Evolutionary conservation across 192 early-diverging fungal genomes (phyloP), one percentile per base, ranked within the genome.

Genomic region (Rhizophagus prolifer): DNA sequence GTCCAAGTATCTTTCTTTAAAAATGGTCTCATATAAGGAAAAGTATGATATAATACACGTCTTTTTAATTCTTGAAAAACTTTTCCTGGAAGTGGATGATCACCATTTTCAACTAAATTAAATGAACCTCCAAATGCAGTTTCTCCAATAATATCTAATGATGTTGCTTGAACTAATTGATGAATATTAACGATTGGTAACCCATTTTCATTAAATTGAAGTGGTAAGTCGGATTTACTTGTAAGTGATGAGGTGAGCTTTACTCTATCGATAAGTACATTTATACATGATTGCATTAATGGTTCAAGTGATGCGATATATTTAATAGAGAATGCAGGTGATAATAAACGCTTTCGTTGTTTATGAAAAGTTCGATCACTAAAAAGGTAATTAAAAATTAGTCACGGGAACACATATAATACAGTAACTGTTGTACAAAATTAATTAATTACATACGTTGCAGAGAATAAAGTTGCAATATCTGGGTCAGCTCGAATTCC

Each of bases 111-210:
- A n/a, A 89, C 60, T 81, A 89, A 87, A 10, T 84, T 70, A 58
- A 89, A 89, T 6, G 85, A 78, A 59, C 74, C 38, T 9, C 87
- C 88, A 74, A 89, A 88, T 19, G 84, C 83, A 0, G 84, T 84
- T n/a, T 85, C 81, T 0, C 88, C 88, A 72, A 89, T 87, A 21
- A 82, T 79, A 72, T 89, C 88, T 41, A 89, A 59, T 16, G 88
- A 74, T 14, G 80, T 50, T 44, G 78, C 58, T 30, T 81, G 68
- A 25, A 81, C 38, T 19, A 85, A 50, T 3, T 34, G 58, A 75
- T 84, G 82, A 28, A 86, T 82, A 46, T 88, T 83, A 28, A 86
- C 63, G 0, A 41, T 46, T 1, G 75, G 77, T 41, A 38, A 59
- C 0, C 50, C 66, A 26, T 82, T 65, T 1, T 75, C 69, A 36